These are phyloP conservation scores for Laetiporus sulphureus DNA, from an alignment of 1,284 basidiomycete species.

Conservation along the genomic window DNA sequence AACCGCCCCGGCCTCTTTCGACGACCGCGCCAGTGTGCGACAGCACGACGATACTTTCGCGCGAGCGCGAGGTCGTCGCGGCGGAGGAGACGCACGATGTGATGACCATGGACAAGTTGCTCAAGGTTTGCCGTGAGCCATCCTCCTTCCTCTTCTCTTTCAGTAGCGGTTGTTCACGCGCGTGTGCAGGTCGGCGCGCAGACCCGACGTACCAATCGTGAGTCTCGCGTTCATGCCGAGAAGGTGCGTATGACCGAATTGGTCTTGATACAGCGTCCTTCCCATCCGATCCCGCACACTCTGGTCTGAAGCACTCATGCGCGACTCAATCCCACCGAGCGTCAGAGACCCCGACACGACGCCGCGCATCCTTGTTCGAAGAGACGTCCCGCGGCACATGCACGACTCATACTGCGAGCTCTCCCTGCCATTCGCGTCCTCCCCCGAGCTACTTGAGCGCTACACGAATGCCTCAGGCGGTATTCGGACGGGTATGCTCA, in stretches of 20 bases:
- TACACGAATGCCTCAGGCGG: slow-evolving; percentile 67
- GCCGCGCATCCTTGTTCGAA: slow-evolving; percentile 13
- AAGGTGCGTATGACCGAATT: no score
- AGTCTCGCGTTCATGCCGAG: slow-evolving; percentile 8
- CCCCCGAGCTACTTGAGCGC: slow-evolving; percentile 50
- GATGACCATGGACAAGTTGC: slow-evolving; percentile 47
- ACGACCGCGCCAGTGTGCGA: slow-evolving; percentile 9
- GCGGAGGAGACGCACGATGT: slow-evolving; percentile 53
- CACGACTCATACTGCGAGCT: slow-evolving; percentile 65
- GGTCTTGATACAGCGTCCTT: slow-evolving; percentile 7
- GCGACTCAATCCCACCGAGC: slow-evolving; percentile 26
- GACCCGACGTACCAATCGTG: slow-evolving; percentile 53
- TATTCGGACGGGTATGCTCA: slow-evolving; percentile 63
- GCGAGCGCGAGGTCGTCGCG: slow-evolving; percentile 23
- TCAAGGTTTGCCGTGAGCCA: slow-evolving; percentile 46
- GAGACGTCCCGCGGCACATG: slow-evolving; percentile 45
- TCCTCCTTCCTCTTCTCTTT: not conserved
- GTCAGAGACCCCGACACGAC: slow-evolving; percentile 8
- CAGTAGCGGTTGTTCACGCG: not conserved
- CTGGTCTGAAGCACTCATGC: slow-evolving; percentile 51
- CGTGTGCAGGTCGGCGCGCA: slow-evolving; percentile 38
- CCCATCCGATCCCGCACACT: slow-evolving; percentile 24
- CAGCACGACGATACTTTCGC: slow-evolving; percentile 11
- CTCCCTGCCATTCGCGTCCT: slow-evolving; percentile 54
- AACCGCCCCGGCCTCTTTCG: no score